phyloP scores from a whole-genome alignment of 495 filamentous ascomycete genomes.

The Neurospora sp. region DNA sequence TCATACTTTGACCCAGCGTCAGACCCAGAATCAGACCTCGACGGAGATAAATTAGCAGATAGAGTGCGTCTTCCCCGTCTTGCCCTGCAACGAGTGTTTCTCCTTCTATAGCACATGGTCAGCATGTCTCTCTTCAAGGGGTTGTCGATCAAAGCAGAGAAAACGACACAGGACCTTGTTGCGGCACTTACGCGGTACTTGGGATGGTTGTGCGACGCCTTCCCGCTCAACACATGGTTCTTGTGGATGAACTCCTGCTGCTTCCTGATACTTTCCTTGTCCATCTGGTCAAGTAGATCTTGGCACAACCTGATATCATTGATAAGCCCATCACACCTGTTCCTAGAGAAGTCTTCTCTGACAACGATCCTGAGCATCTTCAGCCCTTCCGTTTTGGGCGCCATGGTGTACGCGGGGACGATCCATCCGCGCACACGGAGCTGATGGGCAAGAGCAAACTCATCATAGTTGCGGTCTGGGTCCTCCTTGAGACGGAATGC shows the following conservation, averaged over 20 bases:
- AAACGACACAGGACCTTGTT: conserved; percentile 9
- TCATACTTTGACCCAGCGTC: background rate
- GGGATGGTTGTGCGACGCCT: conserved; percentile 51
- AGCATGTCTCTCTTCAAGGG: conserved; percentile 5
- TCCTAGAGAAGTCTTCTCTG: conserved; percentile 75
- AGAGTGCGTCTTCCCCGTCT: conserved; percentile 78
- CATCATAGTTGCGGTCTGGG: conserved; percentile 60
- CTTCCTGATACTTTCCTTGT: conserved; percentile 52
- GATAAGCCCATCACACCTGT: conserved; percentile 62
- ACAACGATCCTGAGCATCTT: conserved; percentile 82
- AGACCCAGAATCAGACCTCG: background rate
- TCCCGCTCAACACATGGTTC: conserved; percentile 44
- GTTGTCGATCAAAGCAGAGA: background rate
- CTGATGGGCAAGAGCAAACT: conserved; percentile 72
- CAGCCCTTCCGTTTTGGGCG: conserved; percentile 50
- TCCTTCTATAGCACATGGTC: conserved; percentile 41
- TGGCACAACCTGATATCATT: conserved; percentile 63
- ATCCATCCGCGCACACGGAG: conserved; percentile 80
- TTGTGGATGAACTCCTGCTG: conserved; percentile 54
- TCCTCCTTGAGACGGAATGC: conserved; percentile 56
- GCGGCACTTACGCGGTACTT: conserved; percentile 39
- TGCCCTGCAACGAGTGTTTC: conserved; percentile 77
- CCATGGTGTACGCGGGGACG: conserved; percentile 92
- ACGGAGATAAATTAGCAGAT: conserved; percentile 45
- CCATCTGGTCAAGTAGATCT: conserved; percentile 60